These are phyloP conservation scores for Cladorrhinum sp. DNA, from an alignment of 2,329 filamentous ascomycete species.

Conservation along the genomic window DNA sequence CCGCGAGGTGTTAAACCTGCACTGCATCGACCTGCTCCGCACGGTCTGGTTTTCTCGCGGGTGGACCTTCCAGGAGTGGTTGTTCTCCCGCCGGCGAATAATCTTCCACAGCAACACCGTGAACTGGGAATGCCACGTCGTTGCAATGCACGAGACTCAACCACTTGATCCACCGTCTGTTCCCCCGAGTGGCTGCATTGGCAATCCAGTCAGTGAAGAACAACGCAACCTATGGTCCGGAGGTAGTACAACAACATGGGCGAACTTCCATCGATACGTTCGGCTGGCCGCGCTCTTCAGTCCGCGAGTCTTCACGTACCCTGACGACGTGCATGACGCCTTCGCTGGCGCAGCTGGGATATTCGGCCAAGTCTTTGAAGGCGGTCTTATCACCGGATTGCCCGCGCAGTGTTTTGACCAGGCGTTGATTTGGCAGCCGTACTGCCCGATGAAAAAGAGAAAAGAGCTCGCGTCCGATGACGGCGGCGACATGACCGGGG, in stretches of 20 bases:
- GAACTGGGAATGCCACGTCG: constrained; percentile 17
- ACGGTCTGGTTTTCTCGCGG: constrained; percentile 20
- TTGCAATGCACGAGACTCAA: constrained; percentile 9
- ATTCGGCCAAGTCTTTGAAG: constrained; percentile 2
- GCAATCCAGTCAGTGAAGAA: no score
- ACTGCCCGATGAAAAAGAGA: constrained; percentile 11
- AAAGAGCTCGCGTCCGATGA: background rate
- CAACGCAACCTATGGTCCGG: no score
- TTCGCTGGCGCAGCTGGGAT: constrained; percentile 12
- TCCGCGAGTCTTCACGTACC: constrained; percentile 9
- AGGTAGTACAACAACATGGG: no score
- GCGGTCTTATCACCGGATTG: constrained; percentile 15
- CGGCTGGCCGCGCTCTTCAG: constrained; percentile 12
- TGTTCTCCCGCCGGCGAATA: constrained; percentile 15
- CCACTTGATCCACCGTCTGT: background rate
- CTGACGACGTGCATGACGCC: constrained; percentile 17
- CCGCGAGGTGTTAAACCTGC: constrained; percentile 10
- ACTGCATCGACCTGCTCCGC: constrained; percentile 11
- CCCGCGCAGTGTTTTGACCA: constrained; percentile 15
- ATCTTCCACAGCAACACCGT: constrained; percentile 21
- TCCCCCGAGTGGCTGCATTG: no score
- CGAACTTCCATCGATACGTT: constrained; percentile 17
- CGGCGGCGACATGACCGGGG: background rate
- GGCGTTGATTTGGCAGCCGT: constrained; percentile 19
- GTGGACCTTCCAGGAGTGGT: constrained; percentile 23